Evolutionary conservation across 2,329 filamentous ascomycete species (phyloP), one percentile per base, ranked within the genome.

Genomic region (Xylariaceae sp.): DNA sequence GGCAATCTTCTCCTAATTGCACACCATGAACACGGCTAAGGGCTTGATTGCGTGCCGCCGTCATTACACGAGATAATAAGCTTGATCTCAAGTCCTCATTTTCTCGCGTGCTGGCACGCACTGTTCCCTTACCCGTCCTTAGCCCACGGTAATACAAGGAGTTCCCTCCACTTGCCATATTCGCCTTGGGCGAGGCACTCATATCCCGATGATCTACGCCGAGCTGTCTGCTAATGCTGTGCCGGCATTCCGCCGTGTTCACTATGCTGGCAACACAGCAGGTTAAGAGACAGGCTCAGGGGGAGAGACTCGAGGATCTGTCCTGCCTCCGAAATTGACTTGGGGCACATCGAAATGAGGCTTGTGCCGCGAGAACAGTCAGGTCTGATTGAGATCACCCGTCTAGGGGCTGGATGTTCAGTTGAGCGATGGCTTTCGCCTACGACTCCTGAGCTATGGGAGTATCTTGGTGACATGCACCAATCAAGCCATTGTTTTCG

Each of bases 281-380:
- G 66, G 60, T 65, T 69, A 63, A 61, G 56, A 69, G 69, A 67
- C 64, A 67, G 66, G 63, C 59, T 65, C 67, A 69, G 67, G 72
- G 68, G 67, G 53, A 62, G 65, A 69, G 75, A 76, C 75, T 77
- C 75, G 76, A 77, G 73, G 64, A 61, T 69, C 67, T 61, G 53
- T 64, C 63, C 61, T 67, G 65, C 61, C 60, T 62, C 60, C 58
- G 63, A 60, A 61, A 58, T 59, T 50, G 66, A 59, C 61, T 15
- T 64, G n/a, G 56, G 58, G 61, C 62, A 57, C 50, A 56, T 58
- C 53, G 51, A 59, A 55, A 53, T 61, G 59, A 62, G 48, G 15
- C 58, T 49, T 56, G 50, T 58, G 52, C 44, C 57, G 49, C 37
- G 34, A 48, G 23, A 34, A 48, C 55, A 61, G 56, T 55, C 55